Percentiles rank a stretch among this genome's conserved stretches.
Evolutionary conservation across 306 rosid genomes (phyloP).

Genomic region (Citrullus amarus): DNA sequence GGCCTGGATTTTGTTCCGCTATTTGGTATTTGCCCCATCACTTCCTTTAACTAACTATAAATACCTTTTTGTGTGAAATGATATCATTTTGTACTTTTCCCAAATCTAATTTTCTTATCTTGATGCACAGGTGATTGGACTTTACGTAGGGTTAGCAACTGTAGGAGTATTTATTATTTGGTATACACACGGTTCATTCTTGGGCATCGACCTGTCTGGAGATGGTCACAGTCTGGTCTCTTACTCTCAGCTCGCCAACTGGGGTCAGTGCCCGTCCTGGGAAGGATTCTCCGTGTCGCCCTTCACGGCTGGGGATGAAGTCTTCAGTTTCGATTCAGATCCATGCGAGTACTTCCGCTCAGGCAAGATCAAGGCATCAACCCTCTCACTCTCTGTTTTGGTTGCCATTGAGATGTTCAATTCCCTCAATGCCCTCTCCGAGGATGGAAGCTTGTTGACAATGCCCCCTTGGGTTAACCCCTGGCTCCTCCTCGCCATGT

Average conservation of each 20-base stretch:
- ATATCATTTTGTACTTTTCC: background rate
- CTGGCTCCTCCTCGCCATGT: slow-evolving; percentile 92
- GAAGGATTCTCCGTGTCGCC: slow-evolving; percentile 63
- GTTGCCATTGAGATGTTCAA: slow-evolving; percentile 97
- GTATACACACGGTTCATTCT: slow-evolving; percentile 70
- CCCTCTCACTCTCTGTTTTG: slow-evolving; percentile 82
- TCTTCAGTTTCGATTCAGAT: slow-evolving; percentile 30
- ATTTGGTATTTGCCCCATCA: slow-evolving; percentile 37
- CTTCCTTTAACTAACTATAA: too few relatives aligned
- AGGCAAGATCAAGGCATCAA: slow-evolving; percentile 82
- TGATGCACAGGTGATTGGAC: slow-evolving; percentile 58
- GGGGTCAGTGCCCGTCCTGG: slow-evolving; percentile 81
- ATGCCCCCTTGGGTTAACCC: slow-evolving; percentile 99
- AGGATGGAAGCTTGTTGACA: slow-evolving; percentile 69
- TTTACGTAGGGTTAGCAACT: slow-evolving; percentile 79
- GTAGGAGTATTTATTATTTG: slow-evolving; percentile 83
- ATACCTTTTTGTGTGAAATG: background rate
- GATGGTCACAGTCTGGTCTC: slow-evolving; percentile 84
- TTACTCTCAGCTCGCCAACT: slow-evolving; percentile 78
- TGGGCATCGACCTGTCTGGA: slow-evolving; percentile 73
- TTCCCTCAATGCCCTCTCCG: slow-evolving; percentile 72
- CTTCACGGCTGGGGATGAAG: slow-evolving; percentile 61
- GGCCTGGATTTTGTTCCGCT: slow-evolving; percentile 87
- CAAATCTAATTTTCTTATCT: background rate
- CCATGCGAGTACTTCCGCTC: slow-evolving; percentile 69